These are phyloP conservation scores for Thuidium tamariscinum DNA, from an alignment of 225 moss, liverwort and hornwort species.

Conservation along the genomic window DNA sequence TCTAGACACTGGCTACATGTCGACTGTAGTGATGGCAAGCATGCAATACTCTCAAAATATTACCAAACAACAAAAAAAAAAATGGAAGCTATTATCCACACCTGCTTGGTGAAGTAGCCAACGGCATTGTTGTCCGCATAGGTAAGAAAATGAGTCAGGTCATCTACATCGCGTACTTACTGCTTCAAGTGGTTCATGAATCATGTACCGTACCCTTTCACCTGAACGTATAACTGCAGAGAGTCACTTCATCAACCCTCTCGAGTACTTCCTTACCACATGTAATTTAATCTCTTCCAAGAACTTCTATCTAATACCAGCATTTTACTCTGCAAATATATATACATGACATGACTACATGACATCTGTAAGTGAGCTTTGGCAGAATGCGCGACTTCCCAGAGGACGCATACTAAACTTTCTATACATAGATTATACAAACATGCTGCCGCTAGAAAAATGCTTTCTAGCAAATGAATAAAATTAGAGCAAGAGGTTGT, in stretches of 20 bases:
- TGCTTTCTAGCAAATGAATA: neutral
- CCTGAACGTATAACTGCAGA: conserved; percentile 44
- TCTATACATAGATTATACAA: neutral
- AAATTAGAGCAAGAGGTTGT: neutral
- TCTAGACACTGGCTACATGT: neutral
- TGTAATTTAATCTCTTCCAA: neutral
- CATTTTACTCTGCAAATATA: neutral
- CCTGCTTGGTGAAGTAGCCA: conserved; percentile 97
- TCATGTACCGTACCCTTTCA: conserved; percentile 96
- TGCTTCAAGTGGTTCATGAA: conserved; percentile 99
- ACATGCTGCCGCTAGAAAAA: neutral
- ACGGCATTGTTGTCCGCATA: conserved; percentile 99
- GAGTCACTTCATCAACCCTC: neutral
- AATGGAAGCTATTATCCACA: neutral
- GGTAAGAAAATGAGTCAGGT: conserved; percentile 89
- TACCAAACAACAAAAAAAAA: neutral
- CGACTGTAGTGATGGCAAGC: neutral
- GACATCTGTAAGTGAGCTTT: neutral
- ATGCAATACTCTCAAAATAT: neutral
- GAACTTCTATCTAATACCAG: neutral
- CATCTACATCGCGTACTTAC: conserved; percentile 86
- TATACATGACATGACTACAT: neutral
- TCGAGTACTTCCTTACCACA: neutral
- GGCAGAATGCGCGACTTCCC: neutral
- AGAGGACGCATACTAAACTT: neutral